A percentile compares a stretch with the other conserved stretches of the same genome.
Evolutionary conservation across 208 protist species (phyloP).

Genomic region (Acanthamoeba sp.): DNA sequence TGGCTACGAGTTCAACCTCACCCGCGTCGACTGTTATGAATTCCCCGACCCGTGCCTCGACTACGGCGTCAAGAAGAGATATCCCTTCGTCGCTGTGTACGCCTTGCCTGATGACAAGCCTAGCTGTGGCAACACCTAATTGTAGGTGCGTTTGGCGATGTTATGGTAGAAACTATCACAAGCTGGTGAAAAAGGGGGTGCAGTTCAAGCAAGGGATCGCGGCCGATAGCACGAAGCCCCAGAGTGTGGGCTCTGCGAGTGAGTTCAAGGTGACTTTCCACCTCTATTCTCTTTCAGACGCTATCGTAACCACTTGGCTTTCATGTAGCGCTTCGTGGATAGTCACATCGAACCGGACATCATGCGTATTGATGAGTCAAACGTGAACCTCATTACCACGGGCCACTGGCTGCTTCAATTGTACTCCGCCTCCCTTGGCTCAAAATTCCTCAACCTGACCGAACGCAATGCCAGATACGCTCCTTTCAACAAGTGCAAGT

Average conservation of each 20-base stretch:
- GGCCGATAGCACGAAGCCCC: neutral
- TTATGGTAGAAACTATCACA: neutral
- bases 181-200: neutral
- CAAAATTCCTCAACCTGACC: neutral
- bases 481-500: neutral
- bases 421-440: neutral
- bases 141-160: neutral
- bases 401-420: neutral
- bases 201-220: neutral
- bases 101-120: neutral
- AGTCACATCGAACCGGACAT: neutral
- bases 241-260: neutral
- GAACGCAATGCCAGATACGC: neutral
- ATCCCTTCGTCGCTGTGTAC: neutral
- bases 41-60: conserved; percentile 34
- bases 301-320: neutral
- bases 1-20: neutral
- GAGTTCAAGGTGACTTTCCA: neutral
- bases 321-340: neutral
- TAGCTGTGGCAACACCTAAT: neutral
- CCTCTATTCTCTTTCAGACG: neutral
- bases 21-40: neutral
- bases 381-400: neutral
- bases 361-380: neutral
- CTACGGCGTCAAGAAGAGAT: conserved; percentile 20